phyloP scores from a whole-genome alignment of 345 rosid genomes.

The Corymbia maculata region DNA sequence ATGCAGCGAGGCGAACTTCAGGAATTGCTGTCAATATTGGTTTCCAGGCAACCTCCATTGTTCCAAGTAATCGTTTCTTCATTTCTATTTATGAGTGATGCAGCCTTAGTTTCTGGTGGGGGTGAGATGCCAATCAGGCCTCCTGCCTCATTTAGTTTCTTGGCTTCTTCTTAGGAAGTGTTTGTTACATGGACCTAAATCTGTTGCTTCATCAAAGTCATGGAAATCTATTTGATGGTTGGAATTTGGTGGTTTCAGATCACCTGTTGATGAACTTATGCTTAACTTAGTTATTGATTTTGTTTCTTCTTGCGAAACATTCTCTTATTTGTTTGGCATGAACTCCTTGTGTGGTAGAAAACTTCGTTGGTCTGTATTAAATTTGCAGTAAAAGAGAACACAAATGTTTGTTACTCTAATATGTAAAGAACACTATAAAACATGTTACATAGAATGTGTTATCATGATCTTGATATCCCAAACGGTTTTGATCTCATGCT shows the following conservation, averaged over 20 bases:
- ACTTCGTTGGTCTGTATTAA: not conserved
- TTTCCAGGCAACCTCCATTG: slow-evolving; percentile 78
- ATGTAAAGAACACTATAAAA: not conserved
- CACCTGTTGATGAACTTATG: not conserved
- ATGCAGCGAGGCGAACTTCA: slow-evolving; percentile 61
- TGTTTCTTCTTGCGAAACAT: not conserved
- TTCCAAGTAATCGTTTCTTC: slow-evolving; percentile 57
- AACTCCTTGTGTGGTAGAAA: not conserved
- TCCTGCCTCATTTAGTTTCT: not conserved
- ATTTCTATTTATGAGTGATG: not conserved
- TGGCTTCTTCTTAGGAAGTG: not conserved
- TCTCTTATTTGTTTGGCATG: not conserved
- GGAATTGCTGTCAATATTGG: slow-evolving; percentile 92
- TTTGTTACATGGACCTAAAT: not conserved
- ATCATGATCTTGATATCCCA: not conserved
- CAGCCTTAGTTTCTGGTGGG: not conserved
- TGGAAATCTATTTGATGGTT: not conserved
- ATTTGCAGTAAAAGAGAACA: not conserved
- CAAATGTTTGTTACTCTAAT: not conserved
- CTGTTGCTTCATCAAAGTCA: not conserved
- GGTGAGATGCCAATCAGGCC: not conserved
- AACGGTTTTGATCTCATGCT: not conserved
- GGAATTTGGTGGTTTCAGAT: not conserved
- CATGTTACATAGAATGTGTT: not conserved
- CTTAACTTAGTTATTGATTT: not conserved